Conservation (phyloP, 441 rosid species). For the Bocquillonia castaneifolia region DNA sequence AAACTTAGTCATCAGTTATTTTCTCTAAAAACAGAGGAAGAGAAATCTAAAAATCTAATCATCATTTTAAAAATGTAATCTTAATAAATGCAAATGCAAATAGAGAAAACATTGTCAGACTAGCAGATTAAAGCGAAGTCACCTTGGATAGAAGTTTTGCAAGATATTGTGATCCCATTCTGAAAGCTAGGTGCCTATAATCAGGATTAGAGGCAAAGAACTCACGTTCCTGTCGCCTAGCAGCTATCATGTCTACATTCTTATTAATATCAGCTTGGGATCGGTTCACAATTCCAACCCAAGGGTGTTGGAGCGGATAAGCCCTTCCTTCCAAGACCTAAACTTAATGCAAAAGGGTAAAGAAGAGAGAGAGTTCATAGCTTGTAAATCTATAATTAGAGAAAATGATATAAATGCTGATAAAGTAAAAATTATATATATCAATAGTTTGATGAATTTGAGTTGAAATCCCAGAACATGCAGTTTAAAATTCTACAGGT, state of each 20-base stretch:
- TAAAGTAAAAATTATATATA: too few relatives aligned
- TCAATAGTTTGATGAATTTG: neutral
- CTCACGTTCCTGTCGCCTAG: slow-evolving; percentile 50
- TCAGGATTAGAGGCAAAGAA: slow-evolving; percentile 61
- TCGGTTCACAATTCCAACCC: slow-evolving; percentile 78
- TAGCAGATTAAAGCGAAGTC: neutral
- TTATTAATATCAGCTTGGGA: slow-evolving; percentile 73
- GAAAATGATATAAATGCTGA: neutral
- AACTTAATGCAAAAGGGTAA: slow-evolving; percentile 7
- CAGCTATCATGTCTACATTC: slow-evolving; percentile 61
- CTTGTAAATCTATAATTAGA: neutral
- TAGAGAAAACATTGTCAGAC: neutral
- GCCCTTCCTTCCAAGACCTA: slow-evolving; percentile 76
- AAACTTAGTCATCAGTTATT: neutral
- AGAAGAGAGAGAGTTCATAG: slow-evolving; percentile 7
- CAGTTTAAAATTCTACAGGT: neutral
- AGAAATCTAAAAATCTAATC: neutral
- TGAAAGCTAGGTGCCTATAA: slow-evolving; percentile 56
- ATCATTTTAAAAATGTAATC: neutral
- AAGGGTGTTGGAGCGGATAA: slow-evolving; percentile 58
- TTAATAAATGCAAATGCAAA: neutral
- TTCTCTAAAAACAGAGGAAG: neutral
- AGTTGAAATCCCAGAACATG: neutral
- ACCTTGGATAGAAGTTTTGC: slow-evolving; percentile 72
- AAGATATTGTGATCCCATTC: slow-evolving; percentile 78